Evolutionary conservation across 441 rosid species (phyloP), one percentile per base, ranked within the genome.

Genomic region (Populus hybrid): DNA sequence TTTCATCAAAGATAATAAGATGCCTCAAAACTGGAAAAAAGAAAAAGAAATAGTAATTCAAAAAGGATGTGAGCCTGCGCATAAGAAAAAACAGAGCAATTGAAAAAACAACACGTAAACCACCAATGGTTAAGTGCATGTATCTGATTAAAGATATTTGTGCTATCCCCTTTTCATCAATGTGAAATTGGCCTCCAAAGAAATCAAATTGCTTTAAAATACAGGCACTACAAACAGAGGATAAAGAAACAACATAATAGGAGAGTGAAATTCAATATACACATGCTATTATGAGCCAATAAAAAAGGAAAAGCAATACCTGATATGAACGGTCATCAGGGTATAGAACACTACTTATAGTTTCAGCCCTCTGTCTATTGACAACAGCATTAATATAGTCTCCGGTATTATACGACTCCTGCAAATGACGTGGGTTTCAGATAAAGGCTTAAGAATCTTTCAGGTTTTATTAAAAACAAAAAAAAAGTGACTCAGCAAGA

Each of bases 321-420:
- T 88, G 91, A 81, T 86, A 81, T 66, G 92, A 81, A 70, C 87
- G 87, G 73, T 88, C 92, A 75, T 86, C 87, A 23, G 92, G 92
- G 84, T 83, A 89, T 71, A 89, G 76, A 77, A 88, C 76, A 71
- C 87, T 84, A 70, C 89, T 85, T 73, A 89, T 88, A 74, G 84
- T 87, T 79, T 88, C 91, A 38, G 90, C 88, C 65, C 77, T 83
- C 81, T 85, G 89, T 77, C 89, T 79, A 73, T 84, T 81, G 73
- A 85, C 89, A 77, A 88, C 90, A 67, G 90, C 89, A 79, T 84
- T 81, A 77, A 86, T 82, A 75, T 89, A 86, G 76, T 87, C 90
- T 70, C 90, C 90, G 34, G 89, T 83, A 74, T 83, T 86, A 81
- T 70, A 86, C 34, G 89, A 79, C 79, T 84, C 88, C 89, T 77